Percentiles rank a stretch among this genome's conserved stretches.
These are phyloP conservation scores for Nakazawaea holstii DNA, from an alignment of 805 yeast genomes.

Conservation along the genomic window DNA sequence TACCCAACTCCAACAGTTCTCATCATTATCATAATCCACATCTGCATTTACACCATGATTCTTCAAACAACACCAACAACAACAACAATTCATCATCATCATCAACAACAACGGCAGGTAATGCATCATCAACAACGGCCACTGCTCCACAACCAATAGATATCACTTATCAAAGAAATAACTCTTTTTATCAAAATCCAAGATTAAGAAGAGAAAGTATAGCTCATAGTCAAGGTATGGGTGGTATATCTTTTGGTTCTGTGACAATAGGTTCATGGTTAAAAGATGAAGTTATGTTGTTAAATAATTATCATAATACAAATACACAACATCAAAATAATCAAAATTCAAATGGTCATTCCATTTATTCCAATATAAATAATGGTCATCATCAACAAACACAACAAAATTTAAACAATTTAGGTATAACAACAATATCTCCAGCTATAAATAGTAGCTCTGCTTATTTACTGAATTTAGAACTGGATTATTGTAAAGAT, in stretches of 20 bases:
- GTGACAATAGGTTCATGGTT: conserved; percentile 94
- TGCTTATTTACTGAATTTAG: conserved; percentile 85
- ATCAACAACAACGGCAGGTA: no score
- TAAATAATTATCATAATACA: conserved; percentile 15
- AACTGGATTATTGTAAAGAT: conserved; percentile 94
- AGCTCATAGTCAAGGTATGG: conserved; percentile 97
- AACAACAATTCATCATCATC: no score
- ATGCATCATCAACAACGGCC: conserved; percentile 8
- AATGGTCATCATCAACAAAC: conserved; percentile 18
- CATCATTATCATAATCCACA: conserved; percentile 10
- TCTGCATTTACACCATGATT: no score
- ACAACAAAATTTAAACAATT: conserved; percentile 7
- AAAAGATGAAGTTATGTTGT: conserved; percentile 83
- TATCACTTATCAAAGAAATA: conserved; percentile 28
- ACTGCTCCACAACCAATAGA: conserved; percentile 30
- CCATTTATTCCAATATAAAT: conserved; percentile 9
- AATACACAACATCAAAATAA: conserved; percentile 3
- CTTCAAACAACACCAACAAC: no score
- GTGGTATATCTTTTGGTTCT: conserved; percentile 97
- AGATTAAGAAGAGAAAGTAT: conserved; percentile 80
- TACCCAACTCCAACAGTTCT: conserved; percentile 19
- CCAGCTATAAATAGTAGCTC: conserved; percentile 26
- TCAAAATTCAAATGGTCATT: neutral
- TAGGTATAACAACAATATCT: neutral
- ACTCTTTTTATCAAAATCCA: conserved; percentile 34